Evolutionary conservation across 306 rosid species (phyloP), one percentile per base, ranked within the genome.

Genomic region (Arachis stenosperma): DNA sequence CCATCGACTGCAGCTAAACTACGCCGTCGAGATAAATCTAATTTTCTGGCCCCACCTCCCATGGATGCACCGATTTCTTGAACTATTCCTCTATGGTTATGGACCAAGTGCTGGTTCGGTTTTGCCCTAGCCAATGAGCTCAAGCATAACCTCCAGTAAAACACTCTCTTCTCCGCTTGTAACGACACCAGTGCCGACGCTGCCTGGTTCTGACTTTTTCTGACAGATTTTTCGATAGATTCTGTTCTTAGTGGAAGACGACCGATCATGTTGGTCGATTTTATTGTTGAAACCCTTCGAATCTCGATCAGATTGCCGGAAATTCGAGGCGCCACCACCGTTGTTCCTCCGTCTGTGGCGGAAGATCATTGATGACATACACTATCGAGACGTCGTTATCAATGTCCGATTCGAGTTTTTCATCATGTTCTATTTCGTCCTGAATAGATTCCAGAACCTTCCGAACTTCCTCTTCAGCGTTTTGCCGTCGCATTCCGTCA

Each of bases 101-200:
- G 78, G 70, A n/a, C 33, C 75, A 75, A 79, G 22, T 69, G 52
- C 73, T 63, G 84, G 79, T 82, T 87, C 47, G 99, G 96, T 62
- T 85, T 88, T 59, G 97, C 90, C 71, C 98, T 77, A 40, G 92
- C 96, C 77, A 95, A 56, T 8, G 99, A 98, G 51, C 93, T 95
- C 73, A 95, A 75, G 53, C 99, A 95, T 61, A 91, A 82, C 53
- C 91, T 78, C 43, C 90, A 67, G 4, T 86, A 87, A 14, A 97
- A 53, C 2, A 83, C 56, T 69, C 82, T 89, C 40, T 82, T 87
- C n/a, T 70, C 80, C 3, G 81, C 78, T 4, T 75, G 76, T 4
- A 77, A 43, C 0, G 70, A 1, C 22, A 1, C 22, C 0, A 17
- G 77, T 3, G 78, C 27, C 47, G 81, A 30, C 55, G 70, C 61